Percentiles rank a stretch among this genome's conserved stretches.
These are phyloP conservation scores for Colletotrichum coccodes DNA, from an alignment of 2,329 filamentous ascomycete species.

Conservation along the genomic window DNA sequence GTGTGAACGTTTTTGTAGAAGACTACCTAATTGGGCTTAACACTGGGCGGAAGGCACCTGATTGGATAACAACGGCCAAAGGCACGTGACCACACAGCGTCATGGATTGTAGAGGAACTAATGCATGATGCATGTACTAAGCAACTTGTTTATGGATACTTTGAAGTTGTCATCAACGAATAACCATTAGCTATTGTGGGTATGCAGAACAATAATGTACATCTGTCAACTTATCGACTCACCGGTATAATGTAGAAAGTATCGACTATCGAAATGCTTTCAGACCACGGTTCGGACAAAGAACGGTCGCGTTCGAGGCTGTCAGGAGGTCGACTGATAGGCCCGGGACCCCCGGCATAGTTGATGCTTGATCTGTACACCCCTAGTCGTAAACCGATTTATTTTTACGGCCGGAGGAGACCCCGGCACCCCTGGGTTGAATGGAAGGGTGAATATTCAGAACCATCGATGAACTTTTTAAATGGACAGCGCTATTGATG, in stretches of 20 bases:
- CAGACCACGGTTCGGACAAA: constrained; percentile 3
- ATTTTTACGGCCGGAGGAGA: background rate
- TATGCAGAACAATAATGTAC: background rate
- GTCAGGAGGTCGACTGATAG: background rate
- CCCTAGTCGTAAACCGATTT: background rate
- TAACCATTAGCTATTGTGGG: no score
- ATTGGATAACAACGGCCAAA: background rate
- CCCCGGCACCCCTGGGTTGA: background rate
- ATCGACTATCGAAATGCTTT: background rate
- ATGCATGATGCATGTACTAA: no score
- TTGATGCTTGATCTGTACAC: constrained; percentile 15
- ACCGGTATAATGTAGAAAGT: background rate
- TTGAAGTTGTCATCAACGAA: no score
- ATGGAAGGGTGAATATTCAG: background rate
- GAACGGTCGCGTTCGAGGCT: background rate
- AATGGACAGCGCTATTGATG: background rate
- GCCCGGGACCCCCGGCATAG: constrained; percentile 2
- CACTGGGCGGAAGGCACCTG: background rate
- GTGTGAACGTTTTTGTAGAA: background rate
- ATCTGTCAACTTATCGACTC: background rate
- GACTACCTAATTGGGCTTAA: background rate
- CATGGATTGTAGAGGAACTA: background rate
- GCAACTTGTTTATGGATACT: no score
- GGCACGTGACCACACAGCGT: background rate
- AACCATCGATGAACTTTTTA: background rate